Conservation (phyloP, 768 basidiomycete genomes). For the Nidularia pulvinata region DNA sequence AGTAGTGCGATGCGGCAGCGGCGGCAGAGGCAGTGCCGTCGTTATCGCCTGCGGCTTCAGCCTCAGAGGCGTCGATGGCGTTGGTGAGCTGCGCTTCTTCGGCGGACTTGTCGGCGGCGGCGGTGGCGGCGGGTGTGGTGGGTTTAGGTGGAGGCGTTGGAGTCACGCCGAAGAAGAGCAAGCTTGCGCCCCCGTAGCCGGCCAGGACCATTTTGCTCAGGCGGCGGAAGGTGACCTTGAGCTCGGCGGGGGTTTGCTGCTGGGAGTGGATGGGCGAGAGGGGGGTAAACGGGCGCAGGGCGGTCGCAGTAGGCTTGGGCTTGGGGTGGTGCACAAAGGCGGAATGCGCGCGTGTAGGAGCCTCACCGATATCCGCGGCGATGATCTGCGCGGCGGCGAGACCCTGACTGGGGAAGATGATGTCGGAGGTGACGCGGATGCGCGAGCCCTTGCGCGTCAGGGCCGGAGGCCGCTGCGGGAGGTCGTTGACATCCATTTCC, state of each 20-base stretch:
- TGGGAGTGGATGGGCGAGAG: neutral
- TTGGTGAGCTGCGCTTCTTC: conserved; percentile 65
- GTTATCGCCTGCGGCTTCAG: conserved; percentile 50
- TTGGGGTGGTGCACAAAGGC: neutral
- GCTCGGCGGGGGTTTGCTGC: conserved; percentile 25
- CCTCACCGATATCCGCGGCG: conserved; percentile 80
- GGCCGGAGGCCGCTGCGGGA: conserved; percentile 8
- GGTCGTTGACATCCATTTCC: conserved; percentile 60
- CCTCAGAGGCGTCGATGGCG: conserved; percentile 73
- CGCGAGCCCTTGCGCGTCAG: conserved; percentile 43
- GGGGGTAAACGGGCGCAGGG: neutral
- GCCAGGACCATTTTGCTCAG: conserved; percentile 84
- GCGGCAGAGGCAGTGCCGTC: conserved; percentile 13
- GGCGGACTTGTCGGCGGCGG: neutral
- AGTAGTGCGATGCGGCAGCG: conserved; percentile 34
- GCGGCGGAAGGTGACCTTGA: conserved; percentile 72
- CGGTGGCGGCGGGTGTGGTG: neutral
- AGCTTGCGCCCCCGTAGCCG: conserved; percentile 81
- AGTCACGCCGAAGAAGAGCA: conserved; percentile 78
- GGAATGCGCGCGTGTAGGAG: conserved; percentile 25
- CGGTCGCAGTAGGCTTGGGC: neutral
- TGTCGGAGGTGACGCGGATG: conserved; percentile 71
- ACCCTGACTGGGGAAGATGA: conserved; percentile 62
- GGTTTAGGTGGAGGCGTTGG: conserved; percentile 11
- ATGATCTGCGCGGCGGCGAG: conserved; percentile 61